These are phyloP conservation scores for Ganoderma leucocontextum DNA, from an alignment of 1,284 basidiomycete species.

Conservation along the genomic window DNA sequence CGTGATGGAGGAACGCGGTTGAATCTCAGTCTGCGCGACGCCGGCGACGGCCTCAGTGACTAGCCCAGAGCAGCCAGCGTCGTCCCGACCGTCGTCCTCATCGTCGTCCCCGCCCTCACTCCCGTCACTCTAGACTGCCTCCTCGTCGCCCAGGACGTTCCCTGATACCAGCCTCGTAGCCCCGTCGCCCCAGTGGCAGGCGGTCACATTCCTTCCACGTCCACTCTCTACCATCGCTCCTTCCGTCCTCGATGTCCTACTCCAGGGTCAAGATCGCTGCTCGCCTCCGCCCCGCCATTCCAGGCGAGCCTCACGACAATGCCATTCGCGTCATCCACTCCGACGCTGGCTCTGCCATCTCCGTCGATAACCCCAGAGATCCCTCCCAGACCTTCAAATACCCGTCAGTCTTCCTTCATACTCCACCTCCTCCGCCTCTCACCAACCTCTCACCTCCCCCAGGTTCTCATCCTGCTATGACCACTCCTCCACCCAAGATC, in stretches of 20 bases:
- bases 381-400: constrained; percentile 73
- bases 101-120: not conserved
- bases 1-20: constrained; percentile 4
- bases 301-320: constrained; percentile 68
- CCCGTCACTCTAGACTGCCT: no score
- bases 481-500: constrained; percentile 67
- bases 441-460: not conserved
- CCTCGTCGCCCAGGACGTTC: not conserved
- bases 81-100: not conserved
- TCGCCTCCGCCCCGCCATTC: constrained; percentile 68
- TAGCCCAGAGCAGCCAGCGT: not conserved
- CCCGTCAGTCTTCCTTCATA: constrained; percentile 53
- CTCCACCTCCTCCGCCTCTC: not conserved
- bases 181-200: constrained; percentile 6
- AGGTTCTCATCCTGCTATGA: constrained; percentile 79
- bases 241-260: constrained; percentile 25
- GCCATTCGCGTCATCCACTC: constrained; percentile 60
- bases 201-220: not conserved
- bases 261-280: constrained; percentile 62
- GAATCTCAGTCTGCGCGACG: not conserved
- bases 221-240: not conserved
- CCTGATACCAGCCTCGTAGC: not conserved
- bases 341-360: constrained; percentile 54
- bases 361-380: constrained; percentile 73
- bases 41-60: no score